These are phyloP conservation scores for Penicillium fimorum DNA, from an alignment of 495 filamentous ascomycete species.

Conservation along the genomic window DNA sequence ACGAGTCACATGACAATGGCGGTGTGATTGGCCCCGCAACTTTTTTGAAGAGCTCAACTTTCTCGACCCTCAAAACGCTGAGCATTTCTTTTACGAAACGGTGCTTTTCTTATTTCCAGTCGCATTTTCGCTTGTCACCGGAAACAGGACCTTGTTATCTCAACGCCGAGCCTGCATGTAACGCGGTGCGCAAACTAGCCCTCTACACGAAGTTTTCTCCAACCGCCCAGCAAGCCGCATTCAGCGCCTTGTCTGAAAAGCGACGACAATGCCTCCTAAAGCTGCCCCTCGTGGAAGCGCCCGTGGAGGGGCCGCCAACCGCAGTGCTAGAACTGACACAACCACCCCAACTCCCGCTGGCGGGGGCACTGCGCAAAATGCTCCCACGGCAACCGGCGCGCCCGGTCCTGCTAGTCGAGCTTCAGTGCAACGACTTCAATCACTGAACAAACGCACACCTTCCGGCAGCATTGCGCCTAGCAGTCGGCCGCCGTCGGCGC, in stretches of 20 bases:
- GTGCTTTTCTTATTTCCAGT: background rate
- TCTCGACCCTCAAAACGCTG: slow-evolving; percentile 10
- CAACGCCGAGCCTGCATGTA: background rate
- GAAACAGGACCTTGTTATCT: too few species aligned
- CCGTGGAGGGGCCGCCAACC: slow-evolving; percentile 17
- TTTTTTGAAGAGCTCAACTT: slow-evolving; percentile 33
- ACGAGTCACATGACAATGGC: slow-evolving; percentile 15
- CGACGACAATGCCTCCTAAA: slow-evolving; percentile 47
- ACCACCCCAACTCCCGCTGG: slow-evolving; percentile 19
- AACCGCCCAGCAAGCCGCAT: slow-evolving; percentile 15
- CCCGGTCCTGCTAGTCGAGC: slow-evolving; percentile 28
- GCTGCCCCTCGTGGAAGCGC: slow-evolving; percentile 34
- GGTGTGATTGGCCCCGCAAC: slow-evolving; percentile 27
- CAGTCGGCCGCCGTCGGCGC: slow-evolving; percentile 23
- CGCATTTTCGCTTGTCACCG: background rate
- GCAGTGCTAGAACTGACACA: slow-evolving; percentile 10
- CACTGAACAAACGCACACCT: slow-evolving; percentile 41
- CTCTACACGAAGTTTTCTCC: slow-evolving; percentile 11
- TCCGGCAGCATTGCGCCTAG: slow-evolving; percentile 38
- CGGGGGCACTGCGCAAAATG: slow-evolving; percentile 17
- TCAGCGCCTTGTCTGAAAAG: slow-evolving; percentile 20
- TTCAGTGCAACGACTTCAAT: slow-evolving; percentile 45
- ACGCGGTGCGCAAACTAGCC: slow-evolving; percentile 6
- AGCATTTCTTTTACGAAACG: slow-evolving; percentile 3
- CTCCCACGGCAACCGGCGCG: slow-evolving; percentile 3